Conservation (phyloP, 371 early-diverging fungal genomes). For the Apophysomyces trapeziformis region DNA sequence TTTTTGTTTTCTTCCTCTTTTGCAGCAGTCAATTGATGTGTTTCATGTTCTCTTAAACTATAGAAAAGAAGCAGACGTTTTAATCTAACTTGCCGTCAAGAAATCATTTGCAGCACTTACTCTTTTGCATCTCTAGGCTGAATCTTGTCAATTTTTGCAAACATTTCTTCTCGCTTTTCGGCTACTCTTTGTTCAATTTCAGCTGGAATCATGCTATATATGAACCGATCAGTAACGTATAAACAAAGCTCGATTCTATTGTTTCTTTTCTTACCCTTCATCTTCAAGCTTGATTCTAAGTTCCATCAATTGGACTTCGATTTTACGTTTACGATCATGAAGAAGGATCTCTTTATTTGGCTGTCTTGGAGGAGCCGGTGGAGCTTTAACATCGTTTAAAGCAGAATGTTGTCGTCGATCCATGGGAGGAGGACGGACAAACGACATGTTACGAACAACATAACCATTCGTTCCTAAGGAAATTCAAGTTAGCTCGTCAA, state of each 20-base stretch:
- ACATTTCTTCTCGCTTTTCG: slow-evolving; percentile 54
- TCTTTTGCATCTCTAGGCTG: slow-evolving; percentile 45
- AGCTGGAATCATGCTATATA: slow-evolving; percentile 34
- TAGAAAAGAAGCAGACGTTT: neutral
- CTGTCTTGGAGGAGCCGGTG: slow-evolving; percentile 49
- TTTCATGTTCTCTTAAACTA: slow-evolving; percentile 59
- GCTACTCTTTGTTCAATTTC: slow-evolving; percentile 66
- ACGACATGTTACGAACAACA: slow-evolving; percentile 87
- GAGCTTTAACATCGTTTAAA: slow-evolving; percentile 43
- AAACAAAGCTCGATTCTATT: neutral
- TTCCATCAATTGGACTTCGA: slow-evolving; percentile 86
- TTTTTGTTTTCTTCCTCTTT: slow-evolving; percentile 71
- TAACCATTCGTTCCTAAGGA: slow-evolving; percentile 83
- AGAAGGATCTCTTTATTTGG: slow-evolving; percentile 82
- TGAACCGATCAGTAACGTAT: neutral
- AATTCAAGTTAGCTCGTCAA: neutral
- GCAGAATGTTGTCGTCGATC: slow-evolving; percentile 40
- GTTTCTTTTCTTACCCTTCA: slow-evolving; percentile 56
- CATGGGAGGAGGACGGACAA: slow-evolving; percentile 55
- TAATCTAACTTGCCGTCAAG: neutral
- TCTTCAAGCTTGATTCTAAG: slow-evolving; percentile 83
- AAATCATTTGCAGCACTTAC: slow-evolving; percentile 22
- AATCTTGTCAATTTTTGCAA: slow-evolving; percentile 56
- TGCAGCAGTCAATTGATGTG: slow-evolving; percentile 74
- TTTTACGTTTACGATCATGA: slow-evolving; percentile 87